A percentile compares a stretch with the other conserved stretches of the same genome.
Conservation (phyloP, 208 protist species). For the Naegleria lovaniensis region DNA sequence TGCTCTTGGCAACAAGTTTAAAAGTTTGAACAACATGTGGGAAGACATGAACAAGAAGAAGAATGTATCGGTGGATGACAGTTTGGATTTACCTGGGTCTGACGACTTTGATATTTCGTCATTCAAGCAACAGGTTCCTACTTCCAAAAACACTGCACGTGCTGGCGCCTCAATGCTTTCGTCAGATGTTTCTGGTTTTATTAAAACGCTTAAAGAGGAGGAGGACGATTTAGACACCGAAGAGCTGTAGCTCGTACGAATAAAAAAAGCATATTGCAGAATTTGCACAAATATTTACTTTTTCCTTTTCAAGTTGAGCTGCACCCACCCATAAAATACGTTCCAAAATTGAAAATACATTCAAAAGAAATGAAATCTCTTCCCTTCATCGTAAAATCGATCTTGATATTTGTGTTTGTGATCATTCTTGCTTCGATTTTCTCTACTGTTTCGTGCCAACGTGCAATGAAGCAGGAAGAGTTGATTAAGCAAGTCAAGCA, state of each 20-base stretch:
- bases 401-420: no score
- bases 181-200: background rate
- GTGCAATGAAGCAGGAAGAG: no score
- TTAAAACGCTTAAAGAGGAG: background rate
- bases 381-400: no score
- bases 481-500: no score
- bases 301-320: no score
- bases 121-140: background rate
- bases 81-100: background rate
- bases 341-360: no score
- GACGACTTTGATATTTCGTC: background rate
- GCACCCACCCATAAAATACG: no score
- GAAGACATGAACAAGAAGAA: background rate
- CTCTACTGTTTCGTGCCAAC: no score
- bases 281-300: no score
- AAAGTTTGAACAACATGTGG: background rate
- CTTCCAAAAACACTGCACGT: background rate
- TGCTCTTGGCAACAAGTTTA: background rate
- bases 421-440: no score
- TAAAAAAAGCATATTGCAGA: background rate
- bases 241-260: background rate
- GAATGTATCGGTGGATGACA: background rate
- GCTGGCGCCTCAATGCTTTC: background rate
- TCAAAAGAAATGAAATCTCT: no score
- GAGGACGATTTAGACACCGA: background rate